Evolutionary conservation across 768 basidiomycete genomes (phyloP).

Genomic region (Boletellus sp.): DNA sequence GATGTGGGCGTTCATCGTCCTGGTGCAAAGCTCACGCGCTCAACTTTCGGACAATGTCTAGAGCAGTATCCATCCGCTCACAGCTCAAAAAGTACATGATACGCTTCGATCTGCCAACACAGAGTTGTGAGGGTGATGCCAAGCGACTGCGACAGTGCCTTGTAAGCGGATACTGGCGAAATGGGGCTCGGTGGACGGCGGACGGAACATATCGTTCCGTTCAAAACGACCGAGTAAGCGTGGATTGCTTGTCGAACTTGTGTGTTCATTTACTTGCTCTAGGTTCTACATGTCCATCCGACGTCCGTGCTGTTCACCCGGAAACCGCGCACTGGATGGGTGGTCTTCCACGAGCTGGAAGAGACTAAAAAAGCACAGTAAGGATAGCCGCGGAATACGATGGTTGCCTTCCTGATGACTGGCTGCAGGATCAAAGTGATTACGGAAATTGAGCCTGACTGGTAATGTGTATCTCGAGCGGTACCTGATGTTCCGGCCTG

Average conservation of each 20-base stretch:
- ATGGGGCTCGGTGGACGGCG: slow-evolving; percentile 85
- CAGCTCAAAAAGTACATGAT: slow-evolving; percentile 95
- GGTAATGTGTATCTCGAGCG: slow-evolving; percentile 43
- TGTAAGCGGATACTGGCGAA: slow-evolving; percentile 90
- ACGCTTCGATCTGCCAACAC: slow-evolving; percentile 75
- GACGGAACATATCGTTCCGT: slow-evolving; percentile 94
- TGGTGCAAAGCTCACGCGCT: slow-evolving; percentile 94
- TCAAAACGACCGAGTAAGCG: slow-evolving; percentile 72
- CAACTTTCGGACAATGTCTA: slow-evolving; percentile 90
- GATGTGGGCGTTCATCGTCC: slow-evolving; percentile 75
- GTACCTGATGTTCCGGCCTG: not conserved
- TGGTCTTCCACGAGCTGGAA: slow-evolving; percentile 93
- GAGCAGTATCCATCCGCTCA: slow-evolving; percentile 91
- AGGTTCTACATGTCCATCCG: slow-evolving; percentile 90
- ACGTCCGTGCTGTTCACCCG: slow-evolving; percentile 92
- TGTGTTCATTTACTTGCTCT: slow-evolving; percentile 2
- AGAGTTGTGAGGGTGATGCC: slow-evolving; percentile 89
- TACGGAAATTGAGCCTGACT: slow-evolving; percentile 94
- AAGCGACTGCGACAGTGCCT: slow-evolving; percentile 82
- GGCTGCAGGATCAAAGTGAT: slow-evolving; percentile 75
- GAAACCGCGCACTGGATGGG: slow-evolving; percentile 88
- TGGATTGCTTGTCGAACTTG: not conserved
- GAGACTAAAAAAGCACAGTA: slow-evolving; percentile 95
- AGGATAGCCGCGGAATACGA: slow-evolving; percentile 23
- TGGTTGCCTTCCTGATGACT: slow-evolving; percentile 9